Percentiles rank a stretch among this genome's conserved stretches.
These are phyloP conservation scores for Rhodosporidiobolus sp. DNA, from an alignment of 768 basidiomycete species.

Conservation along the genomic window DNA sequence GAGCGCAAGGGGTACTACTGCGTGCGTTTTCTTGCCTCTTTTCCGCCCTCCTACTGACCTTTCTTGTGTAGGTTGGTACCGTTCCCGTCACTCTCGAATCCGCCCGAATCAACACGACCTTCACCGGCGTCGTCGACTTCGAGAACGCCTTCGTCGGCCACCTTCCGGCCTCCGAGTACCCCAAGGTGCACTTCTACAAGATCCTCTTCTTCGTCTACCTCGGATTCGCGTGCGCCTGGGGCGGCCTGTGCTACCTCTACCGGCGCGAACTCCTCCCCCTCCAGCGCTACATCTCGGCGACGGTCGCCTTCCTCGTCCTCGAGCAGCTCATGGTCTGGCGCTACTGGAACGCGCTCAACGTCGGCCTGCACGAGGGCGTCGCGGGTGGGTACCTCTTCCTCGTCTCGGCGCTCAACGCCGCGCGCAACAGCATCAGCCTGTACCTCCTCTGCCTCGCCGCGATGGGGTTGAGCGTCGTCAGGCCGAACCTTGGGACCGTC, in stretches of 20 bases:
- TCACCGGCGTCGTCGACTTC: slow-evolving; percentile 66
- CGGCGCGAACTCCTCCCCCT: slow-evolving; percentile 80
- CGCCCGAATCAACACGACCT: slow-evolving; percentile 27
- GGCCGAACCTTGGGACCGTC: slow-evolving; percentile 75
- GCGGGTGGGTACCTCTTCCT: slow-evolving; percentile 89
- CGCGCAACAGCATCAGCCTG: slow-evolving; percentile 77
- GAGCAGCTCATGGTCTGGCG: slow-evolving; percentile 89
- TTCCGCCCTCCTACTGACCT: slow-evolving; percentile 51
- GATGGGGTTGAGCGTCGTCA: slow-evolving; percentile 85
- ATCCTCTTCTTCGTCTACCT: slow-evolving; percentile 76
- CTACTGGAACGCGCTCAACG: slow-evolving; percentile 91
- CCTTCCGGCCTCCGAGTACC: slow-evolving; percentile 88
- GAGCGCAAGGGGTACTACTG: slow-evolving; percentile 91
- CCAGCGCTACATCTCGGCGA: slow-evolving; percentile 86
- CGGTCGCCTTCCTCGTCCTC: slow-evolving; percentile 78
- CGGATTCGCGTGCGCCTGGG: slow-evolving; percentile 70
- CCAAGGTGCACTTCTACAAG: slow-evolving; percentile 64
- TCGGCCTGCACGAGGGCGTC: slow-evolving; percentile 59
- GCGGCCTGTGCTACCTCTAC: slow-evolving; percentile 74
- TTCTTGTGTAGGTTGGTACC: slow-evolving; percentile 56
- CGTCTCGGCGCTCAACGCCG: slow-evolving; percentile 92
- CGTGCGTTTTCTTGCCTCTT: slow-evolving; percentile 85
- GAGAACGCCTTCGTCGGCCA: slow-evolving; percentile 82
- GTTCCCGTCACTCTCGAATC: slow-evolving; percentile 81
- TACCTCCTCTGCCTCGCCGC: slow-evolving; percentile 91